Evolutionary conservation across 1,284 basidiomycete species (phyloP).

Genomic region (Naganishia sp.): DNA sequence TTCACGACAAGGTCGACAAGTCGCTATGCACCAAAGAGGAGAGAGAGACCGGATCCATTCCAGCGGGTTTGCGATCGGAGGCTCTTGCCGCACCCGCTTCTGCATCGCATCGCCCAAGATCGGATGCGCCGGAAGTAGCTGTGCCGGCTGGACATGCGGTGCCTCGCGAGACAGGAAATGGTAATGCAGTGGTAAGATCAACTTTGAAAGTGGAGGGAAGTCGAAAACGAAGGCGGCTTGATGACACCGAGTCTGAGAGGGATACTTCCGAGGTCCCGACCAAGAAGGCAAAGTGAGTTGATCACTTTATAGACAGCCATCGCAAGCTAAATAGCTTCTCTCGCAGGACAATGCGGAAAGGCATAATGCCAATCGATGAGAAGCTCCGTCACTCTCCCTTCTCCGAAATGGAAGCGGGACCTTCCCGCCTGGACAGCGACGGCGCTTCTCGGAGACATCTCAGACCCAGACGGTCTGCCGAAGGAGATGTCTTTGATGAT

Average conservation of each 20-base stretch:
- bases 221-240: background rate
- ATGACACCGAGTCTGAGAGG: background rate
- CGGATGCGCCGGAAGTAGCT: too few relatives aligned
- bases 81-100: background rate
- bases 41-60: constrained; percentile 9
- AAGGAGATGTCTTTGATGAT: constrained; percentile 16
- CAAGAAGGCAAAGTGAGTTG: constrained; percentile 20
- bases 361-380: constrained; percentile 20
- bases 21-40: constrained; percentile 14
- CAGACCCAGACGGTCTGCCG: constrained; percentile 11
- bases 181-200: background rate
- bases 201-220: background rate
- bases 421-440: constrained; percentile 3
- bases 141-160: too few relatives aligned
- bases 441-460: background rate
- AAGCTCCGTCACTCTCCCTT: background rate
- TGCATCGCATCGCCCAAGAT: too few relatives aligned
- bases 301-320: background rate
- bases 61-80: constrained; percentile 3
- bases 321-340: background rate
- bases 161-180: too few relatives aligned
- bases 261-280: background rate
- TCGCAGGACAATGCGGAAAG: constrained; percentile 2
- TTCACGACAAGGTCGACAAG: constrained; percentile 11
- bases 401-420: constrained; percentile 3